Evolutionary conservation across 306 rosid genomes (phyloP), one percentile per base, ranked within the genome.

Genomic region (Glycine tomentella): DNA sequence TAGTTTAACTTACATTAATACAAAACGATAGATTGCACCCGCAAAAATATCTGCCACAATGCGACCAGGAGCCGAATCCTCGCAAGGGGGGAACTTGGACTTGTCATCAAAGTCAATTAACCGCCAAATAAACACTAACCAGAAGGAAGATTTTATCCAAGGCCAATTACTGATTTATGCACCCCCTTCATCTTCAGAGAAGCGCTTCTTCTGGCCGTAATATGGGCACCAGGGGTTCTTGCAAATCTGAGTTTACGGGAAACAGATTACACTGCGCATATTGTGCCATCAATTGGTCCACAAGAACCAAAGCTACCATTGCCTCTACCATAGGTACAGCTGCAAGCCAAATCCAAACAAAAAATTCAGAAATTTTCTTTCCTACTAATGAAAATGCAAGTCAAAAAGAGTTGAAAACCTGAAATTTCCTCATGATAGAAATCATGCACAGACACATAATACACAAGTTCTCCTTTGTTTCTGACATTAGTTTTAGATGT

Each of bases 241-340:
- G 97, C 56, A 93, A 81, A 14, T 89, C 91, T 2, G 81, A 66
- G 84, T 91, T 92, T 77, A 64, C 17, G 7, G 98, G 99, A 77
- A 96, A 92, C 52, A 96, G 88, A 82, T 89, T 91, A 83, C 98
- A 89, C 71, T 95, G 98, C 0, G 93, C 97, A 81, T 88, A 75
- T 38, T 95, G 97, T 69, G 98, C 97, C 96, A 95, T 90, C 87
- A 93, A 75, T 75, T 95, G 98, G 90, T 95, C 99, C 80, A 80
- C 85, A 73, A 93, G 94, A 49, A 90, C 99, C 85, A 96, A 90
- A 68, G 97, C 92, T 72, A 93, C 97, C 91, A 89, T 79, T 45
- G 99, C 98, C 86, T 96, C 99, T 53, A 96, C 98, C 97, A 96
- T 96, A 12, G 99, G 99, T 69, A 95, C 99, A 62, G 98, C 99